Evolutionary conservation across 768 basidiomycete genomes (phyloP), one percentile per base, ranked within the genome.

Genomic region (Trametes coccinea): DNA sequence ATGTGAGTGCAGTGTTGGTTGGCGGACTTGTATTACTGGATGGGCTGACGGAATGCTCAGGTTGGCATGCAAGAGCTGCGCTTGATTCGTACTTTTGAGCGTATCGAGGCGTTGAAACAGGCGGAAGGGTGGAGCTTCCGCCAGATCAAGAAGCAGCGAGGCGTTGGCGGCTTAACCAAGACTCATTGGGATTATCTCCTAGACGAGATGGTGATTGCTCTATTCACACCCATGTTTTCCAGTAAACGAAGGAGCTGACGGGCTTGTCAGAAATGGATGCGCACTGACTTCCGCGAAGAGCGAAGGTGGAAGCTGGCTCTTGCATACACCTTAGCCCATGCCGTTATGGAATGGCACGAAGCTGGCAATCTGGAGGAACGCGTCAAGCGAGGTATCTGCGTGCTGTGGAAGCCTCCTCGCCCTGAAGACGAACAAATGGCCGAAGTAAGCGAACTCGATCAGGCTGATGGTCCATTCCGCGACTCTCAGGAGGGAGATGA

Each of bases 161-260:
- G 86, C 31, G 81, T 94, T 16, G 86, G 88, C 22, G 86, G 87
- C 1, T 66, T 88, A 51, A 77, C 79, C 2, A 97, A 95, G 75
- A 85, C 89, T 0, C 94, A 98, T 70, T 95, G 93, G 93, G 97
- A 98, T 72, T 91, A 95, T 74, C 79, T 99, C 37, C 75, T 99
- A 73, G 96, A 98, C 62, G 97, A 99, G 75, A 94, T 98, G 94
- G 93, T 92, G 56, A 77, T 31, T 29, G 40, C 16, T 39, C 54
- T 30, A 43, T 16, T 45, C 34, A 68, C 34, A 68, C 47, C 8
- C 16, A 48, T 5, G 33, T 17, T 11, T 65, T 5, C 34, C 34
- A 5, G 46, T 47, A 22, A 22, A 17, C n/a, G 43, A n/a, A 43
- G 16, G 9, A 41, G 33, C 52, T 45, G 37, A 60, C 49, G 44